Percentiles rank a stretch among this genome's conserved stretches.
Evolutionary conservation across 208 protist genomes (phyloP).

Genomic region (Trypanosoma cruzi): DNA sequence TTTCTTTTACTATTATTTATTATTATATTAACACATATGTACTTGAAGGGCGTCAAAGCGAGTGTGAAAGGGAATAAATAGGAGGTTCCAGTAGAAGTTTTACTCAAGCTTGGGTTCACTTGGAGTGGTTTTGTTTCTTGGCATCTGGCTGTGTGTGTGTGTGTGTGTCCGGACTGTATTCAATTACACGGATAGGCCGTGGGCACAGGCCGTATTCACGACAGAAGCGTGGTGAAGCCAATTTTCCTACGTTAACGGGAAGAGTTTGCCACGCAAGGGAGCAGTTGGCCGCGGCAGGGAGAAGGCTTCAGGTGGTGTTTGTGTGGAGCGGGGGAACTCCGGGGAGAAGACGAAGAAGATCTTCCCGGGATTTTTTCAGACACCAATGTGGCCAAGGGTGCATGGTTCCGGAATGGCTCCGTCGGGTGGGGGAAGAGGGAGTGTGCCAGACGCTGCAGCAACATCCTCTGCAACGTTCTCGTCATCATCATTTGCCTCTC

Average conservation of each 20-base stretch:
- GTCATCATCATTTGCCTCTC: background rate
- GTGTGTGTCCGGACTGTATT: background rate
- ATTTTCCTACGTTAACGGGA: background rate
- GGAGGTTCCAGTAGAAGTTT: background rate
- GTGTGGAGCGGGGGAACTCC: too few relatives aligned
- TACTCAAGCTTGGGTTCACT: background rate
- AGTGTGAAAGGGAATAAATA: background rate
- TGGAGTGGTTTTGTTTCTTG: background rate
- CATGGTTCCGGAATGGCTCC: background rate
- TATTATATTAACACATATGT: background rate
- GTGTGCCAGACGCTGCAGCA: background rate
- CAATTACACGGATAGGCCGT: background rate
- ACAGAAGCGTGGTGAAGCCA: background rate
- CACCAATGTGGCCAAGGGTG: constrained; percentile 5
- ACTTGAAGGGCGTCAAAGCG: background rate
- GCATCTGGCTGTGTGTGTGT: background rate
- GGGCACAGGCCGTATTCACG: background rate
- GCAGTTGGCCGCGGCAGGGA: background rate
- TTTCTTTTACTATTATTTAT: background rate
- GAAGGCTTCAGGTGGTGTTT: too few relatives aligned
- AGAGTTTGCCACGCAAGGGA: background rate
- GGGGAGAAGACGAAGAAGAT: background rate
- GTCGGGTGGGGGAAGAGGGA: background rate
- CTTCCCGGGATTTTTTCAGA: background rate
- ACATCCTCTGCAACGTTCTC: background rate